A percentile compares a stretch with the other conserved stretches of the same genome.
Conservation (phyloP, 352 stramenopile genomes). For the Globisporangium polare region DNA sequence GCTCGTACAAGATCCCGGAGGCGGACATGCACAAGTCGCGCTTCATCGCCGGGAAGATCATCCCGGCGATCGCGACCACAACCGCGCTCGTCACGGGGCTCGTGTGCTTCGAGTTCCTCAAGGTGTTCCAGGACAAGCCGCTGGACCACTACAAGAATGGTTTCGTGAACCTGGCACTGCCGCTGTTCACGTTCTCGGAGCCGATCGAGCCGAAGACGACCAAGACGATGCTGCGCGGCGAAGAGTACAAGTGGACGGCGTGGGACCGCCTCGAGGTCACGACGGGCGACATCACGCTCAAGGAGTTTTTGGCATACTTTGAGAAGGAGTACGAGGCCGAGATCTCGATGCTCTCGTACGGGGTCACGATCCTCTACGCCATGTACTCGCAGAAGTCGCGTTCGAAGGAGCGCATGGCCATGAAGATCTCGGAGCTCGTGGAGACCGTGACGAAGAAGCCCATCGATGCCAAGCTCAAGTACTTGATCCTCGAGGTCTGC, state of each 20-base stretch:
- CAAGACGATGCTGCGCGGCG: slow-evolving; percentile 90
- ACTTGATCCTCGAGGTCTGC: slow-evolving; percentile 96
- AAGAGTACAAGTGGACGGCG: slow-evolving; percentile 96
- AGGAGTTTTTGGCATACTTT: slow-evolving; percentile 95
- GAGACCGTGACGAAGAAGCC: slow-evolving; percentile 95
- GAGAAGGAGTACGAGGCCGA: slow-evolving; percentile 96
- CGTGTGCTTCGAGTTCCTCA: slow-evolving; percentile 98
- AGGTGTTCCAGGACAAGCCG: slow-evolving; percentile 88
- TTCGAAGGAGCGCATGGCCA: slow-evolving; percentile 93
- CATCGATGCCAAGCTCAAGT: slow-evolving; percentile 93
- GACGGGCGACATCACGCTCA: slow-evolving; percentile 94
- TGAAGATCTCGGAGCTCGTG: slow-evolving; percentile 96
- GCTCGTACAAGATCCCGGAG: slow-evolving; percentile 98
- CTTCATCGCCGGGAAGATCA: slow-evolving; percentile 99
- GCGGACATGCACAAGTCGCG: slow-evolving; percentile 97
- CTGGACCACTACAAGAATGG: slow-evolving; percentile 98
- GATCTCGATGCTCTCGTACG: slow-evolving; percentile 98
- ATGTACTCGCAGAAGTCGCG: slow-evolving; percentile 88
- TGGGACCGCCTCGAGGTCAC: slow-evolving; percentile 97
- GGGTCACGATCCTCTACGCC: slow-evolving; percentile 88
- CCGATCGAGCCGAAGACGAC: slow-evolving; percentile 92
- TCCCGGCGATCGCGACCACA: slow-evolving; percentile 99
- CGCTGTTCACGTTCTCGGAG: slow-evolving; percentile 98
- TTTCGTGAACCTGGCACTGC: slow-evolving; percentile 98
- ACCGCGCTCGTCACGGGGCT: slow-evolving; percentile 98